These are phyloP conservation scores for Picochlorum sp. DNA, from an alignment of 139 green algal genomes.

Conservation along the genomic window DNA sequence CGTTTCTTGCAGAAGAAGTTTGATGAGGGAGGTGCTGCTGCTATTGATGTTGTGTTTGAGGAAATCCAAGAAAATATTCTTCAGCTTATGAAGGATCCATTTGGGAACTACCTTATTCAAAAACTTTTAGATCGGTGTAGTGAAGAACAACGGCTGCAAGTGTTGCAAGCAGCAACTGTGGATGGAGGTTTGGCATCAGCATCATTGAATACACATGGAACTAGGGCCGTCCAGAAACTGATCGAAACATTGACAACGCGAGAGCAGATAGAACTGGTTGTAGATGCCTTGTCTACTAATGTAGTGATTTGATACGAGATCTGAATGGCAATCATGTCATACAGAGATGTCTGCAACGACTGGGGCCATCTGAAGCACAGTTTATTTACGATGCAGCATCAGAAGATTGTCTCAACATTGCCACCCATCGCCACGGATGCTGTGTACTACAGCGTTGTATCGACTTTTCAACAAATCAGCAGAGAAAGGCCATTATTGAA, in stretches of 20 bases:
- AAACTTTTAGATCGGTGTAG: constrained; percentile 94
- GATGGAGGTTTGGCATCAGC: constrained; percentile 72
- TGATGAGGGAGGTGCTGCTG: constrained; percentile 80
- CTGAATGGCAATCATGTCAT: constrained; percentile 99
- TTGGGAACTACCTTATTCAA: constrained; percentile 99
- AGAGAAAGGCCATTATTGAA: constrained; percentile 70
- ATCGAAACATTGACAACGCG: constrained; percentile 71
- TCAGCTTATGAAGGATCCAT: constrained; percentile 97
- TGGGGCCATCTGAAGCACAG: constrained; percentile 63
- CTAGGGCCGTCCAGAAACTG: constrained; percentile 94
- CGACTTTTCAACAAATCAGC: constrained; percentile 79
- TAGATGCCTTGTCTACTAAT: constrained; percentile 64
- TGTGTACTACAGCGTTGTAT: constrained; percentile 99
- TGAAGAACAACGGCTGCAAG: constrained; percentile 76
- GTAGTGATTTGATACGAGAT: constrained; percentile 96
- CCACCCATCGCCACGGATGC: constrained; percentile 95
- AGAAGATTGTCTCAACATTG: constrained; percentile 82
- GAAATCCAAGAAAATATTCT: constrained; percentile 74
- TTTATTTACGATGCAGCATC: constrained; percentile 92
- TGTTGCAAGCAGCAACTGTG: constrained; percentile 67
- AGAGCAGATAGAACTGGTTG: constrained; percentile 71
- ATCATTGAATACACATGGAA: constrained; percentile 94
- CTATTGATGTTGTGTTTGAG: constrained; percentile 63
- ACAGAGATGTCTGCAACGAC: constrained; percentile 91
- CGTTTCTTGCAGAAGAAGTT: constrained; percentile 96